Base-by-base conservation (phyloP, 345 rosid species). In the Combretum micranthum region DNA sequence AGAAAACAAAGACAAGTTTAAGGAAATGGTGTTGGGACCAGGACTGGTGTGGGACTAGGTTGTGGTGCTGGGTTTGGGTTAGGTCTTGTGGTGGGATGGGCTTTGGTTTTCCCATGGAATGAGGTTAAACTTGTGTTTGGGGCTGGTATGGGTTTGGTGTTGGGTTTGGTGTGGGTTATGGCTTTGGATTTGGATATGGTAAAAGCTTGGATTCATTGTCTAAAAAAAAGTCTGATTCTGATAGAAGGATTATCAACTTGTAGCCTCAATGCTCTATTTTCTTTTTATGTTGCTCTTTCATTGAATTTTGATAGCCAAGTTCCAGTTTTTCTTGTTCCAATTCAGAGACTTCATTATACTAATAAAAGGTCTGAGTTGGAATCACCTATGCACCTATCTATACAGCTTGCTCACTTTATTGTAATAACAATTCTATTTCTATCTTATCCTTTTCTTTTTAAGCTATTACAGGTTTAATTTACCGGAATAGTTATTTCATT, bases 11-110 rank as follows among this genome's bases (percentile, higher is more conserved):
- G 57, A 18, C 43, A 65, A 74, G 59, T 21, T 67, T 10, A 62
- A 64, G 70, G 67, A 77, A 46, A n/a, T 59, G 44, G 59, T 72
- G 50, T 8, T 26, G 47, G 80, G 78, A n/a, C 85, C 80, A 0
- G 82, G 82, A 26, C 39, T 18, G 82, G 80, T 13, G n/a, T 54
- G n/a, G 85, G 85, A 12, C 61, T 80, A 8, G 82, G 85, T 4
- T 80, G 85, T 44, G 78, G 82, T 12, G 32, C 55, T 12, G 82
- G 85, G 14, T 50, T 60, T 10, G 82, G 85, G 10, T 22, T 77
- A 15, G 82, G 80, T 37, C 20, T 72, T 50, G 74, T 70, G 10
- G 82, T 80, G 15, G 80, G 80, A 21, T 19, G 65, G 20, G 85
- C 80, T 11, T 69, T 52, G 12, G 74, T 72, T 46, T 72, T 56